Conservation (phyloP, 495 filamentous ascomycete species). For the Cercophora scortea region DNA sequence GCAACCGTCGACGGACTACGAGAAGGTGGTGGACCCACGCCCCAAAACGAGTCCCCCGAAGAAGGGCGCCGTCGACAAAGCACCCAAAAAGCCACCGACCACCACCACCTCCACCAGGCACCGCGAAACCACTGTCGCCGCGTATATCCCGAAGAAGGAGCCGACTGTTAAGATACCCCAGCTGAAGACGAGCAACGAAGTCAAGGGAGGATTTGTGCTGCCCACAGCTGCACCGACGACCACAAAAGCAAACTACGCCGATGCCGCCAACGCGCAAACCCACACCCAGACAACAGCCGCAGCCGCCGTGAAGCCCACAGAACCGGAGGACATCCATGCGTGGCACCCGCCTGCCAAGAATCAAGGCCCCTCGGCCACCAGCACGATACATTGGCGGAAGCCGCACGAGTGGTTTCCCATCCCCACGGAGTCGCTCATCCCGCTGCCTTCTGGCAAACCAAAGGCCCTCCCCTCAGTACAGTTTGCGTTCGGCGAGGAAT, state of each 20-base stretch:
- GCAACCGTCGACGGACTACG: constrained; percentile 16
- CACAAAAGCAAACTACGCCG: background rate
- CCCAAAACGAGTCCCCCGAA: constrained; percentile 1
- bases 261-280: background rate
- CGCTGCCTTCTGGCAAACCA: constrained; percentile 62
- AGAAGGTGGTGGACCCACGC: background rate
- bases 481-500: constrained; percentile 57
- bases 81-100: background rate
- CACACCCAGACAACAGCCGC: background rate
- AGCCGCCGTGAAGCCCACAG: background rate
- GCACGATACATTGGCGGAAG: constrained; percentile 60
- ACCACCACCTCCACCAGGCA: background rate
- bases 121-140: background rate
- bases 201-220: constrained; percentile 15
- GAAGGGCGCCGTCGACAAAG: background rate
- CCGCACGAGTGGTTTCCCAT: constrained; percentile 69
- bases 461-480: constrained; percentile 72
- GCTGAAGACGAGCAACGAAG: constrained; percentile 26
- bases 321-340: background rate
- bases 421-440: constrained; percentile 57
- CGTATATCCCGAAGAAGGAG: constrained; percentile 11
- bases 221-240: constrained; percentile 9
- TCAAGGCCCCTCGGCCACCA: constrained; percentile 9
- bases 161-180: constrained; percentile 25
- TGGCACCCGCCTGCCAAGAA: background rate